Percentiles rank a stretch among this genome's conserved stretches.
Conservation (phyloP, 306 rosid species). For the Coriaria nepalensis region DNA sequence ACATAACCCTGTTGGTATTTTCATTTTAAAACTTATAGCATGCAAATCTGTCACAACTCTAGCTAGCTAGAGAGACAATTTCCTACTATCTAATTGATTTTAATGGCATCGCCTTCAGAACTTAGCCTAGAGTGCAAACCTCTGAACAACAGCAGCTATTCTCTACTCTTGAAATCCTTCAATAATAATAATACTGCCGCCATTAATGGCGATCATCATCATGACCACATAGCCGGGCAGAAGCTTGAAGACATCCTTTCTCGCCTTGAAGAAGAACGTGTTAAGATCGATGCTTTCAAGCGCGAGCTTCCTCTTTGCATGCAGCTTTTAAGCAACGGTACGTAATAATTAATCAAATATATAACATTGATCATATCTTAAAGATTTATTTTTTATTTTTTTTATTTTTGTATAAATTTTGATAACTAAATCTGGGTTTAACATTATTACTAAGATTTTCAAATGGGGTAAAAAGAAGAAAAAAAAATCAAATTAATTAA, state of each 20-base stretch:
- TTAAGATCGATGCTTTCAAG: conserved; percentile 95
- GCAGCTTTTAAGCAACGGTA: conserved; percentile 95
- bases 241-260: conserved; percentile 80
- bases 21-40: too few relatives aligned
- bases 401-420: background rate
- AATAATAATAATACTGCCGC: too few relatives aligned
- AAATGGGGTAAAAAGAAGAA: too few relatives aligned
- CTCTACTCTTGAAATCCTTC: conserved; percentile 70
- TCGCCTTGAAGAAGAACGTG: conserved; percentile 80
- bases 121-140: conserved; percentile 78
- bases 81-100: too few relatives aligned
- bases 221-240: conserved; percentile 32
- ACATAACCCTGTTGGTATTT: conserved; percentile 14
- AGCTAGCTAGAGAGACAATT: background rate
- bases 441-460: too few relatives aligned
- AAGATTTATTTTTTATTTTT: background rate
- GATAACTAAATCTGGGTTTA: too few relatives aligned
- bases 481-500: too few relatives aligned
- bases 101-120: conserved; percentile 77
- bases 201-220: conserved; percentile 26
- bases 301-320: conserved; percentile 99
- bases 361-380: background rate
- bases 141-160: conserved; percentile 30
- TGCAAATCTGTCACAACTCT: too few relatives aligned
- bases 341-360: too few relatives aligned